These are phyloP conservation scores for Kodamaea neixiangensis DNA, from an alignment of 805 yeast species.

Conservation along the genomic window DNA sequence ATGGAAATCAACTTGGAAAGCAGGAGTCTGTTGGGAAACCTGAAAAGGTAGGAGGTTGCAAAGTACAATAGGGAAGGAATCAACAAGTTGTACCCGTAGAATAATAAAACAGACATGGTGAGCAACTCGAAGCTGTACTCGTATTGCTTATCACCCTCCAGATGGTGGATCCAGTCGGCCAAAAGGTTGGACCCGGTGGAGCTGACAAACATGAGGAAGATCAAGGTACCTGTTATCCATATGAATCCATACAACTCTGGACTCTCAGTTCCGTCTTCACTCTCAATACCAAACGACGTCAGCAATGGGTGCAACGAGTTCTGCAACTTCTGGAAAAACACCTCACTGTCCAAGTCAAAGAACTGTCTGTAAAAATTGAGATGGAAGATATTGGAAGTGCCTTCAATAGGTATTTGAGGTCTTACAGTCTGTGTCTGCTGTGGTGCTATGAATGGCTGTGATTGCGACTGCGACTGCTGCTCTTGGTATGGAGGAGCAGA, in stretches of 20 bases:
- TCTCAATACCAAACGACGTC: slow-evolving; percentile 22
- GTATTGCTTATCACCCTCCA: slow-evolving; percentile 39
- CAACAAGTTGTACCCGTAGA: slow-evolving; percentile 74
- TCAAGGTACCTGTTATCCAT: slow-evolving; percentile 87
- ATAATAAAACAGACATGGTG: slow-evolving; percentile 64
- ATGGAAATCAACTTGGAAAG: slow-evolving; percentile 66
- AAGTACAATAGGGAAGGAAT: slow-evolving; percentile 62
- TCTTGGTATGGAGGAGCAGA: slow-evolving; percentile 13
- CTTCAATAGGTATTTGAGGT: slow-evolving; percentile 27
- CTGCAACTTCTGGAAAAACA: slow-evolving; percentile 56
- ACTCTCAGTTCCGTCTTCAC: slow-evolving; percentile 37
- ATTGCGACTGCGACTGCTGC: slow-evolving; percentile 5
- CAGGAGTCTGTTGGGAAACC: slow-evolving; percentile 50
- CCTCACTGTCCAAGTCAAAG: slow-evolving; percentile 68
- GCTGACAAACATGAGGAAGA: slow-evolving; percentile 72
- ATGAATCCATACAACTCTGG: slow-evolving; percentile 82
- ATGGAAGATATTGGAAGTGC: slow-evolving; percentile 48
- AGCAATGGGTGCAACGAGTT: slow-evolving; percentile 59
- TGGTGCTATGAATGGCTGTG: slow-evolving; percentile 2
- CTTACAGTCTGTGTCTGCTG: slow-evolving; percentile 19
- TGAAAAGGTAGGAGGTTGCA: slow-evolving; percentile 52
- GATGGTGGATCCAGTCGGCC: slow-evolving; percentile 52
- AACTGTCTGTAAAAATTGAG: slow-evolving; percentile 61
- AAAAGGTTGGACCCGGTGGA: slow-evolving; percentile 68
- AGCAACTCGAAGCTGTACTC: slow-evolving; percentile 62